Evolutionary conservation across 2,329 filamentous ascomycete genomes (phyloP).

Genomic region (Talaromyces amestolkiae): DNA sequence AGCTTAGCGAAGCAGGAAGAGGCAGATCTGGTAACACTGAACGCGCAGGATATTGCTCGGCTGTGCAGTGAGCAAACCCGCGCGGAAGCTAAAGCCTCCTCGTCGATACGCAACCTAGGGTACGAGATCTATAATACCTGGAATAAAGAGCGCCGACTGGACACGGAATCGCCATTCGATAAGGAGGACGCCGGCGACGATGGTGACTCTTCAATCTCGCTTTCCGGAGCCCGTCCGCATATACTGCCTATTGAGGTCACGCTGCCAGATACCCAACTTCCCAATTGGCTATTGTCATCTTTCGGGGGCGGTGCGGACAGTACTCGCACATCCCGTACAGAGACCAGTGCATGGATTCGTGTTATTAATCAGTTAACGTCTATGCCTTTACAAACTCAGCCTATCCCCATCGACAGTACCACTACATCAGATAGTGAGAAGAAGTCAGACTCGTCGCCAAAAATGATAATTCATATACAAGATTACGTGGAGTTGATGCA

Average conservation of each 20-base stretch:
- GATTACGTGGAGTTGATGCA: conserved; percentile 76
- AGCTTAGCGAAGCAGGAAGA: conserved; percentile 59
- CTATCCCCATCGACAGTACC: conserved; percentile 18
- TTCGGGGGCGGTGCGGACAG: conserved; percentile 27
- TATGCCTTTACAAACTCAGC: conserved; percentile 22
- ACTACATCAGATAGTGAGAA: conserved; percentile 17
- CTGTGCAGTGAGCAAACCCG: conserved; percentile 44
- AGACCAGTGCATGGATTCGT: conserved; percentile 27
- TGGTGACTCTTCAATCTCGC: conserved; percentile 12
- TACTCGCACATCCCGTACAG: conserved; percentile 11
- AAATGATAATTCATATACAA: conserved; percentile 72
- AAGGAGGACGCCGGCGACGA: conserved; percentile 47
- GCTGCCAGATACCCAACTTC: conserved; percentile 33
- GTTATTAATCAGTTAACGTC: conserved; percentile 38
- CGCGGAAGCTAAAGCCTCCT: conserved; percentile 33
- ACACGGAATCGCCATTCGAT: conserved; percentile 43
- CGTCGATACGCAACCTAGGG: conserved; percentile 46
- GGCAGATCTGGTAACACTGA: conserved; percentile 43
- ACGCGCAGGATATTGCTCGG: conserved; percentile 48
- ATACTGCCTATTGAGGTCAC: conserved; percentile 13
- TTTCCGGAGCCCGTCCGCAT: conserved; percentile 3
- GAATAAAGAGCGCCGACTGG: conserved; percentile 5
- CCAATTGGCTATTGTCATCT: conserved; percentile 33
- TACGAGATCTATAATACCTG: conserved; percentile 52
- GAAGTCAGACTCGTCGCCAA: conserved; percentile 25